phyloP scores from a whole-genome alignment of 495 filamentous ascomycete species.

The Trichoderma gamsii region DNA sequence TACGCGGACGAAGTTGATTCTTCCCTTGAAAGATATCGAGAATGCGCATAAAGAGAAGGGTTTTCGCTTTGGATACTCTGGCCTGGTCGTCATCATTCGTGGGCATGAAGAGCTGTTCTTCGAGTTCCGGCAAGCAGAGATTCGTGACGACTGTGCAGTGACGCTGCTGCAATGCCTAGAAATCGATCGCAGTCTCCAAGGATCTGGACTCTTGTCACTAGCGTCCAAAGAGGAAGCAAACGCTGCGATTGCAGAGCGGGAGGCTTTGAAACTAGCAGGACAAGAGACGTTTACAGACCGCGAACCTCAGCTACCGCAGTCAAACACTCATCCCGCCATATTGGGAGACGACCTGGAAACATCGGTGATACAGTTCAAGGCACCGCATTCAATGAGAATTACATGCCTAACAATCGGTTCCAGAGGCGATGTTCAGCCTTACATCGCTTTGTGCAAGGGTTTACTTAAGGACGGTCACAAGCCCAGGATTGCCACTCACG shows the following conservation, averaged over 20 bases:
- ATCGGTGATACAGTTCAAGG: slow-evolving; percentile 94
- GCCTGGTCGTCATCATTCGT: slow-evolving; percentile 82
- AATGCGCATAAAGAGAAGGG: slow-evolving; percentile 94
- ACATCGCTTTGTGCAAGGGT: slow-evolving; percentile 92
- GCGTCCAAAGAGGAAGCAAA: slow-evolving; percentile 68
- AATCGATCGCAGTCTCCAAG: slow-evolving; percentile 62
- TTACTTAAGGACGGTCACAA: slow-evolving; percentile 81
- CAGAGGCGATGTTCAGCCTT: slow-evolving; percentile 92
- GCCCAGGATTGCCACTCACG: slow-evolving; percentile 84
- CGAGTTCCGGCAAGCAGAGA: slow-evolving; percentile 72
- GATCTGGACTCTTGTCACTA: slow-evolving; percentile 61
- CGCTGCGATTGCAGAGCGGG: slow-evolving; percentile 74
- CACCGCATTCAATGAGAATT: slow-evolving; percentile 70
- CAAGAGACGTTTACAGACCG: slow-evolving; percentile 48
- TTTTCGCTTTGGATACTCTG: slow-evolving; percentile 86
- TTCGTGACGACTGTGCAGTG: slow-evolving; percentile 81
- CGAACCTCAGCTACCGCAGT: slow-evolving; percentile 51
- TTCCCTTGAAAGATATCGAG: slow-evolving; percentile 87
- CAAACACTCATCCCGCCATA: slow-evolving; percentile 56
- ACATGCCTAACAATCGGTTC: slow-evolving; percentile 96
- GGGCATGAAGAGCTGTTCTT: slow-evolving; percentile 97
- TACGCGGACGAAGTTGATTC: slow-evolving; percentile 86
- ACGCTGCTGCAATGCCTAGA: slow-evolving; percentile 74
- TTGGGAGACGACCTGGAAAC: slow-evolving; percentile 87
- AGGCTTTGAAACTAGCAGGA: slow-evolving; percentile 73